Base-by-base conservation (phyloP, 2,329 filamentous ascomycete genomes). In the Ampelomyces quisqualis region DNA sequence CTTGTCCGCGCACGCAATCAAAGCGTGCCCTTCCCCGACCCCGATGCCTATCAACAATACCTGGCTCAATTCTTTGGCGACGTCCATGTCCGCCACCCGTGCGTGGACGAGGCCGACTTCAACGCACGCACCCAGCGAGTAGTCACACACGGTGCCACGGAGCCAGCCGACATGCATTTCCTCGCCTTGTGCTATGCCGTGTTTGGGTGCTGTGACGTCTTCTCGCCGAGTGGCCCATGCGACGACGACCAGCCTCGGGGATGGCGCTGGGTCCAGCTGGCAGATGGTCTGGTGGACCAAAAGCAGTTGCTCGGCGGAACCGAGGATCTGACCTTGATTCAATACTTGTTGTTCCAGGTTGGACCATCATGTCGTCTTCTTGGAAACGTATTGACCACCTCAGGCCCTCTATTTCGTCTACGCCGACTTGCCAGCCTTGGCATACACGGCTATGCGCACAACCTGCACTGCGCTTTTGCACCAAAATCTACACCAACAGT, bases 101-200 rank as follows among this genome's bases (percentile, higher is more conserved):
- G 63, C 24, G 40, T 67, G 34, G 58, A 65, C 18, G 60, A 64
- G 40, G 38, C 47, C 15, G 47, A 55, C 2, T 65, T 65, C 28
- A 57, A 60, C 8, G 35, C 40, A 9, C 46, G 52, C 11, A 49
- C 51, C 35, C 51, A 57, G 23, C 46, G 40, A 13, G 49, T 67
- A 43, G 39, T 65, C n/a, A 46, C 55, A 4, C 43, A 33, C 17
- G 13, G 46, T 10, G 23, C 39, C 10, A 43, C 61, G n/a, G 51
- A 49, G 6, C 15, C 46, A 4, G 40, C 34, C 13, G 53, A 62
- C 17, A 20, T 49, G n/a, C 51, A 48, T n/a, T 57, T 63, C 21
- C 43, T 67, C 5, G 61, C 59, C 1, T 38, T 67, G 5, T 55
- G 60, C 34, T 67, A 67, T 27, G 45, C 56, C 11, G 46, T 65